Percentiles rank a stretch among this genome's conserved stretches.
Conservation (phyloP, 208 protist genomes). For the Wallacemonas sp. region DNA sequence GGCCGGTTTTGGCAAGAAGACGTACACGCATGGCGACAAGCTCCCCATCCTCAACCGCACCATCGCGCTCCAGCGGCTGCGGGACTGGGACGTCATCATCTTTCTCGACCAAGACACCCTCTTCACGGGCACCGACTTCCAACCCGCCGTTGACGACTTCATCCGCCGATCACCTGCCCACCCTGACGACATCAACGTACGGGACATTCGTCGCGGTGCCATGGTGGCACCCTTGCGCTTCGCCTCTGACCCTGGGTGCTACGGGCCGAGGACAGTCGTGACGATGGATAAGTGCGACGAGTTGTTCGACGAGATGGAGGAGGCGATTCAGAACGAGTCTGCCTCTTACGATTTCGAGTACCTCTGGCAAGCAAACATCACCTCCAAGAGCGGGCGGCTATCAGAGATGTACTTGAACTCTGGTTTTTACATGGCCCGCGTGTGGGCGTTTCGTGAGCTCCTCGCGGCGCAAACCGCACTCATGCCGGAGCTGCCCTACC, state of each 20-base stretch:
- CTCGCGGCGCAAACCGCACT: neutral
- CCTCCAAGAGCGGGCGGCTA: neutral
- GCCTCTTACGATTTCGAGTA: conserved; percentile 5
- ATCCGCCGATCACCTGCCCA: conserved; percentile 1
- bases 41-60: neutral
- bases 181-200: conserved; percentile 8
- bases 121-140: conserved; percentile 5
- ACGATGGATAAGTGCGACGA: neutral
- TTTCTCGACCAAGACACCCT: conserved; percentile 8
- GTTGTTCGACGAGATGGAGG: neutral
- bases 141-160: conserved; percentile 1
- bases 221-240: conserved; percentile 9
- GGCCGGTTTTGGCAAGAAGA: neutral
- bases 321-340: neutral
- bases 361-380: conserved; percentile 11
- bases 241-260: conserved; percentile 6
- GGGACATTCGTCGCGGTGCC: neutral
- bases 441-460: conserved; percentile 6
- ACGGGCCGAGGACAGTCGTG: neutral
- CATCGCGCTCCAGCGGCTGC: neutral
- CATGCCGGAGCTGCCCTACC: neutral
- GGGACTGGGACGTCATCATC: conserved; percentile 10
- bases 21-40: neutral
- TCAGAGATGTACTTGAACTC: conserved; percentile 9
- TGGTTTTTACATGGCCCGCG: conserved; percentile 12